phyloP scores from a whole-genome alignment of 148 eudicot species.

The Amaranthus palmeri region DNA sequence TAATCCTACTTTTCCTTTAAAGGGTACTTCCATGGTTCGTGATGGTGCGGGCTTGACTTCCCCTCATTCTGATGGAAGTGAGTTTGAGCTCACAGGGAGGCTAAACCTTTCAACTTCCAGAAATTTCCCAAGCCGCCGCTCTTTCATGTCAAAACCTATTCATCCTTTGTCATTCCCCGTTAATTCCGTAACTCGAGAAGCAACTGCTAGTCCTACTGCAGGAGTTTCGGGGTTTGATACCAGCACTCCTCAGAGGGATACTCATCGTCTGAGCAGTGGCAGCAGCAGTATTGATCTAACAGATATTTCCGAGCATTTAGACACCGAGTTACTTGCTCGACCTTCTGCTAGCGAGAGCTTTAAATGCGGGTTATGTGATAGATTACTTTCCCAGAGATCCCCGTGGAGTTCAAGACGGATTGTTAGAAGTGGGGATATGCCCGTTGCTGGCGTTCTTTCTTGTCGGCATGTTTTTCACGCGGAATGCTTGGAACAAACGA shows the following conservation, averaged over 20 bases:
- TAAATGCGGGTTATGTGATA: slow-evolving; percentile 75
- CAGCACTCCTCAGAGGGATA: slow-evolving; percentile 40
- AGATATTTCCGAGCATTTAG: slow-evolving; percentile 48
- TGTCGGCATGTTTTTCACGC: slow-evolving; percentile 93
- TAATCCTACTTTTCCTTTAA: slow-evolving; percentile 15
- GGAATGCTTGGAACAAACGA: slow-evolving; percentile 84
- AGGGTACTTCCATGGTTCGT: slow-evolving; percentile 59
- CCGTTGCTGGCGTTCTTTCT: slow-evolving; percentile 75
- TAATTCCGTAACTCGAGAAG: slow-evolving; percentile 40
- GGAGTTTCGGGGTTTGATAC: slow-evolving; percentile 35
- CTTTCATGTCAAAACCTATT: slow-evolving; percentile 86
- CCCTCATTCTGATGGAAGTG: slow-evolving; percentile 80
- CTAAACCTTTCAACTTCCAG: slow-evolving; percentile 49
- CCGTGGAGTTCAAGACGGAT: slow-evolving; percentile 90
- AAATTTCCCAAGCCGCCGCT: slow-evolving; percentile 61
- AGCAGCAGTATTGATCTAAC: slow-evolving; percentile 62
- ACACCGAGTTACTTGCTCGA: slow-evolving; percentile 37
- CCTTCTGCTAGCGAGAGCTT: slow-evolving; percentile 29
- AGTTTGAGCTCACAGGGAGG: slow-evolving; percentile 54
- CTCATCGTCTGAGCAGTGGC: slow-evolving; percentile 54
- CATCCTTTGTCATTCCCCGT: slow-evolving; percentile 72
- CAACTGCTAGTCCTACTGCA: slow-evolving; percentile 23
- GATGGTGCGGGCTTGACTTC: slow-evolving; percentile 65
- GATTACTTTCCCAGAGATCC: slow-evolving; percentile 84
- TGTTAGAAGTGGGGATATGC: slow-evolving; percentile 82